phyloP scores from a whole-genome alignment of 1,284 basidiomycete genomes.

The Cutaneotrichosporon spelunceum region DNA sequence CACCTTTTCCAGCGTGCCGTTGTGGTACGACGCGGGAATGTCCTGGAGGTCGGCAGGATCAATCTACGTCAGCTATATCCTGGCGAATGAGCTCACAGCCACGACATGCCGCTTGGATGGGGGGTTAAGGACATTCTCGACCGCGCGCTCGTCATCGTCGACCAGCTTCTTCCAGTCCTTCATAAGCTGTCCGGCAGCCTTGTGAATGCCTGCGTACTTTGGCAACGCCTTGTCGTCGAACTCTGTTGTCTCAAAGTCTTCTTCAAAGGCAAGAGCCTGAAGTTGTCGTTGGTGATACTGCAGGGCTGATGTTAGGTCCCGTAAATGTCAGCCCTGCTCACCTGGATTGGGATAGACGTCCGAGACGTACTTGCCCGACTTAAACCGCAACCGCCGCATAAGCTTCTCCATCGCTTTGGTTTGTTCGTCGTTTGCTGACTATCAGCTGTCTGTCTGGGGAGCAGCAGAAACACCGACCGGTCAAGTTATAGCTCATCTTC shows the following conservation, averaged over 20 bases:
- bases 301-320: slow-evolving; percentile 52
- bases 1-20: slow-evolving; percentile 64
- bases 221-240: slow-evolving; percentile 79
- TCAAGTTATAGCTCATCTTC: slow-evolving; percentile 52
- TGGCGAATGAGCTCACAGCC: slow-evolving; percentile 16
- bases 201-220: slow-evolving; percentile 72
- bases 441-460: background rate
- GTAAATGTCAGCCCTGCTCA: slow-evolving; percentile 52
- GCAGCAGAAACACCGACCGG: slow-evolving; percentile 57
- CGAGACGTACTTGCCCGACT: slow-evolving; percentile 74
- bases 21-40: slow-evolving; percentile 62
- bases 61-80: slow-evolving; percentile 55
- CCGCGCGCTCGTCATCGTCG: slow-evolving; percentile 62
- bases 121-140: slow-evolving; percentile 35
- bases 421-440: slow-evolving; percentile 64
- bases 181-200: slow-evolving; percentile 73
- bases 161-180: slow-evolving; percentile 70
- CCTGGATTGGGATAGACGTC: slow-evolving; percentile 91
- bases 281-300: slow-evolving; percentile 85
- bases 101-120: slow-evolving; percentile 27
- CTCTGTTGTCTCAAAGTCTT: slow-evolving; percentile 69
- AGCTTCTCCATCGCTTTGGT: slow-evolving; percentile 67
- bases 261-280: slow-evolving; percentile 85
- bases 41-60: slow-evolving; percentile 65
- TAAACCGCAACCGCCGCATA: slow-evolving; percentile 74